phyloP scores from a whole-genome alignment of 441 rosid genomes.

The Brassica balearica region DNA sequence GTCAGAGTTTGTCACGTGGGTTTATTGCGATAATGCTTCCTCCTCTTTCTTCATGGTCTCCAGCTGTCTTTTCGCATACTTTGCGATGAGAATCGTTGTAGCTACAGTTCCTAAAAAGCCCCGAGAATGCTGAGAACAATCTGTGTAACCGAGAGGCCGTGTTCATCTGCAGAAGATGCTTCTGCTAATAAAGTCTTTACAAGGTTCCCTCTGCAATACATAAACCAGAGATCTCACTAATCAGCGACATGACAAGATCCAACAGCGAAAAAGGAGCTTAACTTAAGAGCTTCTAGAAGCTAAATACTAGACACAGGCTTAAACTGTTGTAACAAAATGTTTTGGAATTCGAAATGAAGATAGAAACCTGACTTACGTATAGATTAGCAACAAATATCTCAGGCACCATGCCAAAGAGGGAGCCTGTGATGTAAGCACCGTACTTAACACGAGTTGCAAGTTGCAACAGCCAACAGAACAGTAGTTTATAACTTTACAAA shows the following conservation, averaged over 20 bases:
- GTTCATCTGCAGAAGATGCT: slow-evolving; percentile 69
- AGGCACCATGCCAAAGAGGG: too few relatives aligned
- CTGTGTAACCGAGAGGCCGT: slow-evolving; percentile 71
- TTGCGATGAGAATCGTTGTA: slow-evolving; percentile 68
- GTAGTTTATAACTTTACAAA: too few relatives aligned
- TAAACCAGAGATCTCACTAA: slow-evolving; percentile 5
- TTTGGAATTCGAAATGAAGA: too few relatives aligned
- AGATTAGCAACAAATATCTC: too few relatives aligned
- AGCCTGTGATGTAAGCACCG: too few relatives aligned
- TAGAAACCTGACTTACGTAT: too few relatives aligned
- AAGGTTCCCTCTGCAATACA: slow-evolving; percentile 73
- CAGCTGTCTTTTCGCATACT: slow-evolving; percentile 81
- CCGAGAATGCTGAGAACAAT: slow-evolving; percentile 61
- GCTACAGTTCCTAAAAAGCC: slow-evolving; percentile 77
- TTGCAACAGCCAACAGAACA: too few relatives aligned
- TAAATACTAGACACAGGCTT: too few relatives aligned
- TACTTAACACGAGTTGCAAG: too few relatives aligned
- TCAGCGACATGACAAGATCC: not conserved
- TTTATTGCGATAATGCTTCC: slow-evolving; percentile 49
- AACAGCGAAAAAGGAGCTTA: too few relatives aligned
- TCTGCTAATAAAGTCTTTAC: slow-evolving; percentile 74
- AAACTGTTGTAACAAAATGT: too few relatives aligned
- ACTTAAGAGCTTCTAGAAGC: too few relatives aligned
- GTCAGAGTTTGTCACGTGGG: slow-evolving; percentile 45
- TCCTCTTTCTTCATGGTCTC: slow-evolving; percentile 66